A percentile compares a stretch with the other conserved stretches of the same genome.
Evolutionary conservation across 805 yeast species (phyloP).

Genomic region (Soucietia sequanensis): DNA sequence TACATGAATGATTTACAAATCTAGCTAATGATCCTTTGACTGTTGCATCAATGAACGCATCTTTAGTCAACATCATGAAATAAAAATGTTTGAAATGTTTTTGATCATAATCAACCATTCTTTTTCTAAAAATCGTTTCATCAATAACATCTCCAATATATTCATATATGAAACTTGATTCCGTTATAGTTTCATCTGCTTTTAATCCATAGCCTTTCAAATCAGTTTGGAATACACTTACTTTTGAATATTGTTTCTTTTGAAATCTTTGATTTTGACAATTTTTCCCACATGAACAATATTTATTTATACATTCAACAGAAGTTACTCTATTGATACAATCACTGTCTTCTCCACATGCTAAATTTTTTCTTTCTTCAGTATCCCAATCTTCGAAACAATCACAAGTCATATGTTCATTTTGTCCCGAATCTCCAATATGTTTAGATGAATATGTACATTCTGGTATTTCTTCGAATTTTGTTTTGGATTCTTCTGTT

Average conservation of each 20-base stretch:
- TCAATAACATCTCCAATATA: constrained; percentile 93
- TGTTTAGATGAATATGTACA: constrained; percentile 62
- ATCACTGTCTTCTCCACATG: constrained; percentile 83
- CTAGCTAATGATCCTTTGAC: constrained; percentile 84
- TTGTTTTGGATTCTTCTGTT: constrained; percentile 64
- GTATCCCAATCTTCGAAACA: constrained; percentile 58
- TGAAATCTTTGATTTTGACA: constrained; percentile 93
- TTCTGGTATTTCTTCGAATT: constrained; percentile 55
- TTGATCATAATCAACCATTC: constrained; percentile 73
- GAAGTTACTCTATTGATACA: constrained; percentile 92
- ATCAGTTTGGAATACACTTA: constrained; percentile 82
- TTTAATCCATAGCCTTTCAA: constrained; percentile 88
- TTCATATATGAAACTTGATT: constrained; percentile 79
- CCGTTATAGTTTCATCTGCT: constrained; percentile 57
- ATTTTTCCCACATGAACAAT: constrained; percentile 67
- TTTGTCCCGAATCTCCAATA: constrained; percentile 71
- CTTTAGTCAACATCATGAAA: constrained; percentile 93
- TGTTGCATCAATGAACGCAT: constrained; percentile 94
- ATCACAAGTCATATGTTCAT: constrained; percentile 88
- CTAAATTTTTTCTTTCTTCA: constrained; percentile 42
- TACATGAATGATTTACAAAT: constrained; percentile 93
- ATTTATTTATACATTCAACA: constrained; percentile 80
- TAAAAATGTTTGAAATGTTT: constrained; percentile 78
- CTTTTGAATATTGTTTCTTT: constrained; percentile 63
- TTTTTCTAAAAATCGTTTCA: constrained; percentile 66